phyloP scores from a whole-genome alignment of 176 grass and related monocot genomes.

The Elymus sibiricus region DNA sequence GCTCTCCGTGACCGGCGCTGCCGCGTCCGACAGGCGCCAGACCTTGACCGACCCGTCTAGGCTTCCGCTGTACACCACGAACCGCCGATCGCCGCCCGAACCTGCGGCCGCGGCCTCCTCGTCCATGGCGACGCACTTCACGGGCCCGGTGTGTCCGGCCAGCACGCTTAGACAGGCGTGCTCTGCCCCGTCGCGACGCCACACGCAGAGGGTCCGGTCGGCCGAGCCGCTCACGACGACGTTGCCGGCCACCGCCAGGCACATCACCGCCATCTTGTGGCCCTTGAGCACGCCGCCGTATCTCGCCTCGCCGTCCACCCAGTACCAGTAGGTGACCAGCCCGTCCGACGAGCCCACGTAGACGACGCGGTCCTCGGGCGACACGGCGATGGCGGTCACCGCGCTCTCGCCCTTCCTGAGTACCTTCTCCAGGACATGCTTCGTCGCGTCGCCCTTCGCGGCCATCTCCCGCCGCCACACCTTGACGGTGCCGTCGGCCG shows the following conservation, averaged over 20 bases:
- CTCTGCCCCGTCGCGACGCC: constrained; percentile 35
- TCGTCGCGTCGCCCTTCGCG: neutral
- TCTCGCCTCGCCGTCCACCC: neutral
- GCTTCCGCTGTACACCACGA: constrained; percentile 56
- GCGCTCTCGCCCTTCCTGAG: constrained; percentile 49
- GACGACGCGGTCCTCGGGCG: constrained; percentile 23
- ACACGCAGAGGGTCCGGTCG: constrained; percentile 53
- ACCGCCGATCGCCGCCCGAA: neutral
- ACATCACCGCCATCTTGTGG: constrained; percentile 50
- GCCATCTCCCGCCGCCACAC: constrained; percentile 57
- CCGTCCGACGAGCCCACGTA: constrained; percentile 75
- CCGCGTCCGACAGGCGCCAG: neutral
- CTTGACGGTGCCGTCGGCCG: constrained; percentile 79
- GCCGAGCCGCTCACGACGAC: constrained; percentile 65
- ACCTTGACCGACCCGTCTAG: constrained; percentile 41
- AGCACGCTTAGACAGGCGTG: constrained; percentile 37
- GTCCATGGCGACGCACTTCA: constrained; percentile 70
- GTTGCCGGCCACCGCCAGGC: constrained; percentile 43
- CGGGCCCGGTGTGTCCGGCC: constrained; percentile 39
- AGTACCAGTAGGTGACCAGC: constrained; percentile 52
- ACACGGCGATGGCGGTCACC: constrained; percentile 61
- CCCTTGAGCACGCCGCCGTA: constrained; percentile 21
- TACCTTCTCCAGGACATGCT: constrained; percentile 45
- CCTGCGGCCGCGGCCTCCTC: neutral
- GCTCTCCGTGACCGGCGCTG: neutral